Conservation (phyloP, 495 filamentous ascomycete species). For the Penicillium flavigenum region DNA sequence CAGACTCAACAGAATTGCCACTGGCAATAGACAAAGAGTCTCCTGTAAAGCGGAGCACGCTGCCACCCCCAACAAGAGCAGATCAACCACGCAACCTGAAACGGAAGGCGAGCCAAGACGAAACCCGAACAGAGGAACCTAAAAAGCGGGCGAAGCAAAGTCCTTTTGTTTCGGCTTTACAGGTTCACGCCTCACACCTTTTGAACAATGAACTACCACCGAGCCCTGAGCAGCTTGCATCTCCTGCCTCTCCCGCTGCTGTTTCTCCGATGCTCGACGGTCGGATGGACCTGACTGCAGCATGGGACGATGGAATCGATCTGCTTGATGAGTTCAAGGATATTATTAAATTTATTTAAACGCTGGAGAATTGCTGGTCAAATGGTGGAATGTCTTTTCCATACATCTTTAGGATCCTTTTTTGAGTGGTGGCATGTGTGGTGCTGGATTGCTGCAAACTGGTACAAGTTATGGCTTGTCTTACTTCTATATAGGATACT, state of each 20-base stretch:
- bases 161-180: neutral
- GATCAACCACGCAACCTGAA: neutral
- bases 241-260: neutral
- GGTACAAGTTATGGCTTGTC: neutral
- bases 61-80: neutral
- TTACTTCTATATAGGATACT: constrained; percentile 2
- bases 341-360: constrained; percentile 33
- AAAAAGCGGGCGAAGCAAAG: neutral
- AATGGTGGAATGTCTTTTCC: neutral
- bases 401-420: neutral
- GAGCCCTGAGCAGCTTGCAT: neutral
- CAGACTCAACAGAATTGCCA: neutral
- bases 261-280: neutral
- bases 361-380: neutral
- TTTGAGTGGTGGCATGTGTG: neutral
- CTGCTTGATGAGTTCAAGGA: constrained; percentile 42
- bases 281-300: neutral
- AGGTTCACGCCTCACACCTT: neutral
- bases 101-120: constrained; percentile 10
- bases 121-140: neutral
- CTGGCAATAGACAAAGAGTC: neutral
- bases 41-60: constrained; percentile 4
- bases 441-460: neutral
- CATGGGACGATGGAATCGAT: constrained; percentile 7
- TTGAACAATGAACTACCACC: neutral